Evolutionary conservation across 2,329 filamentous ascomycete genomes (phyloP), one percentile per base, ranked within the genome.

Genomic region (Neofusicoccum umdonicola): DNA sequence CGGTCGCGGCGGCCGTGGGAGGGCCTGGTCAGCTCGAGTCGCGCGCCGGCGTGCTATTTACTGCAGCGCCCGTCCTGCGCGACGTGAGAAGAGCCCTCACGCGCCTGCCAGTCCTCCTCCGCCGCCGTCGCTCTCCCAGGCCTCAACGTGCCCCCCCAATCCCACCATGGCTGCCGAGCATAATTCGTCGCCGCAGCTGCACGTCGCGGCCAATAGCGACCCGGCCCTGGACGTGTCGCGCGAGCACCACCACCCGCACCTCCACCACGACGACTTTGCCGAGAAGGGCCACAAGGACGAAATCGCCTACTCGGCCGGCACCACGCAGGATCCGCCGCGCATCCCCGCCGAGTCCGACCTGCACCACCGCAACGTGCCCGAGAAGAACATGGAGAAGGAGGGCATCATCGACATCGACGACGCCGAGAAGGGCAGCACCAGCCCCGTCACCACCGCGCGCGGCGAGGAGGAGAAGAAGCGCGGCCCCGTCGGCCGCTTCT

Each of bases 381-480:
- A 70, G 12, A 69, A 71, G 41, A 72, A 72, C 52, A 67, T 76
- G 34, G 77, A 76, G 66, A 77, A 78, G 67, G 69, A 69, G 2
- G 74, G 71, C 56, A 72, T 69, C 3, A 67, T 73, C 54, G 72
- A 75, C 51, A 48, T 63, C 11, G 65, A 65, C 64, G 74, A 75
- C 45, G 75, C 81, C 69, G 79, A 81, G 63, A 81, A 82, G 69
- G 76, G 75, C 64, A 77, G 75, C 66, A 73, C 78, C 39, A 76
- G 72, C 64, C 76, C 73, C 52, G 75, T 68, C 52, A 68, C 75
- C 66, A 67, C 48, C 51, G 60, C 67, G 47, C 70, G 62, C 56
- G 56, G 35, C 22, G 61, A 64, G 13, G 69, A 73, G 47, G 70
- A 73, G 67, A 66, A 74, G 63, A 72, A 73, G 69, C 67, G 68